phyloP scores from a whole-genome alignment of 352 stramenopile species.

The Elongisporangium prolatum region DNA sequence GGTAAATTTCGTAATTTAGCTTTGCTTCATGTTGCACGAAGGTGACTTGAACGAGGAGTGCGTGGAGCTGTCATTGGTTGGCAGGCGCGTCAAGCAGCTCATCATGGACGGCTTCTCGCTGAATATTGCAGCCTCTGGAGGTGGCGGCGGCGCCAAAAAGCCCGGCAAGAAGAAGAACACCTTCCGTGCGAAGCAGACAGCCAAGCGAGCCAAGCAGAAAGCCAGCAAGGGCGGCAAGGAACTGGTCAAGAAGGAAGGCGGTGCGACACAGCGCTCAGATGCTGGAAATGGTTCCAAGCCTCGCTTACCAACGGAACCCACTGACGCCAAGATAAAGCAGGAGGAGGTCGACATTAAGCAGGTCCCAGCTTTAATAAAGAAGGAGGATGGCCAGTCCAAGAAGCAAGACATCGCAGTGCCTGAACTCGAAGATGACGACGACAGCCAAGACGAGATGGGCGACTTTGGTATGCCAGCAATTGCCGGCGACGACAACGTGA shows the following conservation, averaged over 20 bases:
- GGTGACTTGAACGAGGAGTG: constrained; percentile 1
- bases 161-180: constrained; percentile 66
- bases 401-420: constrained; percentile 12
- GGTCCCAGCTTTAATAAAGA: constrained; percentile 7
- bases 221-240: constrained; percentile 24
- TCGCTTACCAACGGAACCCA: constrained; percentile 2
- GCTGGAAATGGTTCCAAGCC: constrained; percentile 3
- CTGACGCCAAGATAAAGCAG: constrained; percentile 4
- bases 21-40: constrained; percentile 1
- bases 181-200: constrained; percentile 74
- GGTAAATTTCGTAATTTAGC: too few relatives aligned
- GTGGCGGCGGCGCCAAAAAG: constrained; percentile 14
- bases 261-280: constrained; percentile 1
- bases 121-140: constrained; percentile 65
- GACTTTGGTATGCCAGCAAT: constrained; percentile 2
- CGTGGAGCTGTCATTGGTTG: background rate
- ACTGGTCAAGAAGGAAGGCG: constrained; percentile 6
- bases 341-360: constrained; percentile 6
- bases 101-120: constrained; percentile 71
- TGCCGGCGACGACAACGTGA: constrained; percentile 1
- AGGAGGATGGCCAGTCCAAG: constrained; percentile 9
- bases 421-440: constrained; percentile 9
- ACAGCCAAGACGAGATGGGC: constrained; percentile 10
- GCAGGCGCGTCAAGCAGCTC: background rate
- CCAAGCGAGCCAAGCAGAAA: constrained; percentile 44